phyloP scores from a whole-genome alignment of 2,329 filamentous ascomycete species.

The Sporothrix inflata region DNA sequence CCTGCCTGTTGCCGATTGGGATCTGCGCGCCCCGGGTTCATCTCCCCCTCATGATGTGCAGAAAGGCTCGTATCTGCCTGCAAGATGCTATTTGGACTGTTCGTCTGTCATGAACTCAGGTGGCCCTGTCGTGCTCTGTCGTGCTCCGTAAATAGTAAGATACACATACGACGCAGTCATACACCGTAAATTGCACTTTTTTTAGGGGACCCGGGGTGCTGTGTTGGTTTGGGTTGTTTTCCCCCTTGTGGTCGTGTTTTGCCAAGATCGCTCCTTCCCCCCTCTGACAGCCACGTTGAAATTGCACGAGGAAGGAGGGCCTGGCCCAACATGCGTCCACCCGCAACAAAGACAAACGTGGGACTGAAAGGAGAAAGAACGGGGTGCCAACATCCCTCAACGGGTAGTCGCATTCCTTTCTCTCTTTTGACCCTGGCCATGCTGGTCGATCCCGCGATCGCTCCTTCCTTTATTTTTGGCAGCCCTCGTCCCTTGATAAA shows the following conservation, averaged over 20 bases:
- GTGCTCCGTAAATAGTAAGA: background rate
- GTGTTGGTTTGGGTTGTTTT: background rate
- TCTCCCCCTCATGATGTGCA: slow-evolving; percentile 9
- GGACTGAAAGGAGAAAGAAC: slow-evolving; percentile 1
- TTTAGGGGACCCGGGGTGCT: background rate
- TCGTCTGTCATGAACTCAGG: background rate
- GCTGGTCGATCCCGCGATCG: background rate
- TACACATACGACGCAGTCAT: background rate
- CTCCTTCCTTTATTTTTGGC: background rate
- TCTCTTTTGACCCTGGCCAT: background rate
- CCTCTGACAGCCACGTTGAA: slow-evolving; percentile 9
- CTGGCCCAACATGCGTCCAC: background rate
- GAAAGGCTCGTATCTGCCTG: background rate
- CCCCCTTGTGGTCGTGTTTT: slow-evolving; percentile 1
- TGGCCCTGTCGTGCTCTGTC: background rate
- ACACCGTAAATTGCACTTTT: background rate
- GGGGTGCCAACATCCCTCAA: background rate
- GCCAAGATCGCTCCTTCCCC: slow-evolving; percentile 26
- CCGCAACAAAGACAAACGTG: slow-evolving; percentile 13
- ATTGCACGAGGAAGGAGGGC: slow-evolving; percentile 19
- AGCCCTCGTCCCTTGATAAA: background rate
- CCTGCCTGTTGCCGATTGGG: slow-evolving; percentile 17
- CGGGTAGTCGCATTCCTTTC: background rate
- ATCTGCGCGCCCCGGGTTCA: slow-evolving; percentile 1
- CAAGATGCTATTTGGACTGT: background rate